Base-by-base conservation (phyloP, 1,284 basidiomycete genomes). In the Cryptococcus deneoformans region DNA sequence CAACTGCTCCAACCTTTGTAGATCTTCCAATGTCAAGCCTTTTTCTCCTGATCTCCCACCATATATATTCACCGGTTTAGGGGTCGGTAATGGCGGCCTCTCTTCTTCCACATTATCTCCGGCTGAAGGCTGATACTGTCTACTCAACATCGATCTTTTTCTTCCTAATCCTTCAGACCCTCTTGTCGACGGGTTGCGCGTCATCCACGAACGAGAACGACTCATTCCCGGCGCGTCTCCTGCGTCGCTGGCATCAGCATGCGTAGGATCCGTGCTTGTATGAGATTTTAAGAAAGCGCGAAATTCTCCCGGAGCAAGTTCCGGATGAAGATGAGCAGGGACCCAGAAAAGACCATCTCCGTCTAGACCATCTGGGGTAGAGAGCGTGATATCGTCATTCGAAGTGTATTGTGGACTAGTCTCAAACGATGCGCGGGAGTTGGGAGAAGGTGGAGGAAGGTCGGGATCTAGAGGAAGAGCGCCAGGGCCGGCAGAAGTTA, bases 221-320 rank as follows among this genome's bases (percentile, higher is more conserved):
- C 62, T 53, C 52, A 68, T 16, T 38, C 72, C 69, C 39, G 66
- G 57, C 1, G 63, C 61, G 20, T 69, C 68, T 7, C 62, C 65
- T 10, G 67, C 72, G 56, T 68, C 63, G 62, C 66, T 57, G 63
- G 45, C 58, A 59, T 70, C 52, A 37, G 79, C 82, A 69, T 87
- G 85, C 36, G 80, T 67, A 1, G 74, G 83, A 79, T 72, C 85
- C 79, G 57, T 63, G 40, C 74, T 74, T 2, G 94, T 86, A 79
- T 98, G 95, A 67, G 96, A 90, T 76, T 94, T 90, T 66, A 99
- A 85, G 72, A 98, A 97, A 35, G 87, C 87, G 58, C 92, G 87
- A 78, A 99, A 99, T 78, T 98, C 92, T 52, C 87, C 87, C 9
- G 96, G 96, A 1, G 94, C 95, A 71, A 99, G 90, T 80, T 99